A percentile compares a stretch with the other conserved stretches of the same genome.
These are phyloP conservation scores for Lactarius quietus DNA, from an alignment of 768 basidiomycete genomes.

Conservation along the genomic window DNA sequence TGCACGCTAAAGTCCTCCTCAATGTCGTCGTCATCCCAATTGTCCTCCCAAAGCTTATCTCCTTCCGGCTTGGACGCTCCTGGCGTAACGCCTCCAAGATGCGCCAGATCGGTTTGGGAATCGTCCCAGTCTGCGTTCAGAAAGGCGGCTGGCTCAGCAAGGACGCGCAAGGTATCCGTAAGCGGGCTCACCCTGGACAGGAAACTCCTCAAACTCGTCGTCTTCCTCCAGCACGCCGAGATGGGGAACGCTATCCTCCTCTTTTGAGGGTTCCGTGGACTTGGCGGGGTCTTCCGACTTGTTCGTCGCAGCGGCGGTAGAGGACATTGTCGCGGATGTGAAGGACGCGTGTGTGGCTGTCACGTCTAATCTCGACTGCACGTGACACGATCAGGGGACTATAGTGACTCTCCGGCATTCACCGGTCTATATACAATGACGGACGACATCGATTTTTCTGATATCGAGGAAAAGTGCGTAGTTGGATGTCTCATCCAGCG, in stretches of 20 bases:
- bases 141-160: background rate
- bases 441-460: constrained; percentile 25
- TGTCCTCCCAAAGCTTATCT: constrained; percentile 98
- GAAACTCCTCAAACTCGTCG: constrained; percentile 95
- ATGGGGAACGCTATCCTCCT: constrained; percentile 39
- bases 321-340: constrained; percentile 26
- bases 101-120: constrained; percentile 76
- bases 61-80: constrained; percentile 76
- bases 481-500: background rate
- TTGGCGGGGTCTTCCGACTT: constrained; percentile 29
- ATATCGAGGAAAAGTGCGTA: constrained; percentile 27
- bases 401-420: background rate
- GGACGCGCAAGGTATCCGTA: background rate
- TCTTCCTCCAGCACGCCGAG: constrained; percentile 94
- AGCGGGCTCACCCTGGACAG: constrained; percentile 62
- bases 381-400: too few relatives aligned
- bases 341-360: background rate
- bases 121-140: constrained; percentile 74
- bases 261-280: constrained; percentile 29
- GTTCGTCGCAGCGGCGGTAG: constrained; percentile 31
- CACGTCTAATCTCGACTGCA: too few relatives aligned
- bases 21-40: constrained; percentile 99
- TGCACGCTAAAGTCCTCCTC: constrained; percentile 97
- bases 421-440: background rate
- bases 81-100: constrained; percentile 68